A percentile compares a stretch with the other conserved stretches of the same genome.
Conservation (phyloP, 1,284 basidiomycete species). For the Ganoderma multipileum region DNA sequence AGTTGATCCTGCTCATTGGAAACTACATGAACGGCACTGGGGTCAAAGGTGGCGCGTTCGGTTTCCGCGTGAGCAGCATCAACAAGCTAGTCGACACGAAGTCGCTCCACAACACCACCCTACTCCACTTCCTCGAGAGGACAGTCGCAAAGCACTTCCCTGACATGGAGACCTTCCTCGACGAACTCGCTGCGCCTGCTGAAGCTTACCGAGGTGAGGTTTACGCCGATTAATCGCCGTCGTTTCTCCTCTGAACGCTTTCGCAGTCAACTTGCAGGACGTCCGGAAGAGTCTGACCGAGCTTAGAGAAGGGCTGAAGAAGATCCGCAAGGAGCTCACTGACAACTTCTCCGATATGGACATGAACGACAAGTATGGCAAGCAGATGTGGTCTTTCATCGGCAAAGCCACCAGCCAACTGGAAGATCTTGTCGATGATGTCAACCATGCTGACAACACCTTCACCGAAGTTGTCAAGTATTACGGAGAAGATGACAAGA, state of each 20-base stretch:
- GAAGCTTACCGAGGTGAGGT: constrained; percentile 86
- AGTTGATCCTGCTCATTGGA: constrained; percentile 94
- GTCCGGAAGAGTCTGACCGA: constrained; percentile 75
- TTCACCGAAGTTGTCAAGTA: constrained; percentile 87
- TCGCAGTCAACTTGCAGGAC: constrained; percentile 78
- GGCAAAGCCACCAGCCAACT: constrained; percentile 77
- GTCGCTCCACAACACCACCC: constrained; percentile 90
- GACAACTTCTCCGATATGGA: constrained; percentile 81
- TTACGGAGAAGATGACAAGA: constrained; percentile 92
- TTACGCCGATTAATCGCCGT: constrained; percentile 3
- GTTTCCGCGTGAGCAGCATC: constrained; percentile 97
- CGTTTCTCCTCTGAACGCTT: constrained; percentile 17
- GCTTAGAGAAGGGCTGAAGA: constrained; percentile 80
- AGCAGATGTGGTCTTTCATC: constrained; percentile 90
- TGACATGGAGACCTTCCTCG: constrained; percentile 87
- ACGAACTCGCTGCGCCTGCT: constrained; percentile 89
- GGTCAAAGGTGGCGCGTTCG: constrained; percentile 96
- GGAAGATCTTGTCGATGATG: constrained; percentile 85
- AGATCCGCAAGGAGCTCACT: constrained; percentile 79
- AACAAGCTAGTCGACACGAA: constrained; percentile 99
- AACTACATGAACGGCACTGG: constrained; percentile 99
- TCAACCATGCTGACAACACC: constrained; percentile 81
- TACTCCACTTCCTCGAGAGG: constrained; percentile 94
- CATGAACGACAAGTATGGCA: constrained; percentile 79
- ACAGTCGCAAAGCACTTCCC: constrained; percentile 91